Evolutionary conservation across 768 basidiomycete species (phyloP).

Genomic region (Favolaschia claudopus): DNA sequence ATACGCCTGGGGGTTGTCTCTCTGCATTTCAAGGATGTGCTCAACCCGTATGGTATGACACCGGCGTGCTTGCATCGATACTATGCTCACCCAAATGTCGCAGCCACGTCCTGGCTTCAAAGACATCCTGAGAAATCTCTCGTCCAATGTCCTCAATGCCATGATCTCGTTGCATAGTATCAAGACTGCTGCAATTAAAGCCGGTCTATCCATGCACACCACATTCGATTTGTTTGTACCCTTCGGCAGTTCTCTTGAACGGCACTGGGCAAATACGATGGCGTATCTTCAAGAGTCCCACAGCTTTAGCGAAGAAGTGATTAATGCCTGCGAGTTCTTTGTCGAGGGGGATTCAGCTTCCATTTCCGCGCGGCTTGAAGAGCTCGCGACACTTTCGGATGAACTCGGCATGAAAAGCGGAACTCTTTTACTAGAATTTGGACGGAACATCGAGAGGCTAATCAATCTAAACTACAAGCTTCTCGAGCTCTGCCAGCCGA

Average conservation of each 20-base stretch:
- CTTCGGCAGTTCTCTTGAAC: neutral
- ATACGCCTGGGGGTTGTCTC: too few relatives aligned
- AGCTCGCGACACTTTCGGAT: neutral
- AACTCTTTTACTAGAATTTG: too few relatives aligned
- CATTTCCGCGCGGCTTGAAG: neutral
- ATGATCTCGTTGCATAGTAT: conserved; percentile 10
- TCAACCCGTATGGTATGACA: too few relatives aligned
- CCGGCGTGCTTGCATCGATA: neutral
- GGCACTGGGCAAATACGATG: conserved; percentile 5
- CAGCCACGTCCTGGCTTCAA: conserved; percentile 8
- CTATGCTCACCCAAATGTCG: neutral
- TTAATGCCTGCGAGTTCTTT: neutral
- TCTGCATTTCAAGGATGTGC: too few relatives aligned
- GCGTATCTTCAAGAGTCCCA: conserved; percentile 9
- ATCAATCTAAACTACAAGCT: too few relatives aligned
- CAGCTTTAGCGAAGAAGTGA: conserved; percentile 4
- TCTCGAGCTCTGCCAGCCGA: too few relatives aligned
- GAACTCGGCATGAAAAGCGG: too few relatives aligned
- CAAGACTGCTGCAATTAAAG: neutral
- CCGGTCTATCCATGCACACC: neutral
- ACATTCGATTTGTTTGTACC: neutral
- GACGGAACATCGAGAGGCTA: too few relatives aligned
- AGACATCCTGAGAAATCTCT: neutral
- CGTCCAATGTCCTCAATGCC: conserved; percentile 2
- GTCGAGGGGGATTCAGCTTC: neutral